Evolutionary conservation across 2,329 filamentous ascomycete genomes (phyloP).

Genomic region (Trichoderma cornu-damae): DNA sequence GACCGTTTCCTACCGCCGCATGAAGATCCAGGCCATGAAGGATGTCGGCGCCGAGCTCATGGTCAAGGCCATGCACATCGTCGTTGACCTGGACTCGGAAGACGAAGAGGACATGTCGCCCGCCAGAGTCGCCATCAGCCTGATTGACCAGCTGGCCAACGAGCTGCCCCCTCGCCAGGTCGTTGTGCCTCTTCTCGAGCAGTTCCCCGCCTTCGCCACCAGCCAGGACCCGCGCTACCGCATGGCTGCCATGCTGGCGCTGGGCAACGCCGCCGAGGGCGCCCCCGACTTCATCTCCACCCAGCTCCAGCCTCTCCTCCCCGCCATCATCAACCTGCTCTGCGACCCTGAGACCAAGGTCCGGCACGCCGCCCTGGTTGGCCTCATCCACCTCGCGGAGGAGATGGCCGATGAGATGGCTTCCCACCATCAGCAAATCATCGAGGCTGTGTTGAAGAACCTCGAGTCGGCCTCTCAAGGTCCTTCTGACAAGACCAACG

Average conservation of each 20-base stretch:
- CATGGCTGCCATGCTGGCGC: constrained; percentile 82
- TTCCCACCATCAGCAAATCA: constrained; percentile 76
- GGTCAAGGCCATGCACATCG: constrained; percentile 79
- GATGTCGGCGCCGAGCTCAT: constrained; percentile 81
- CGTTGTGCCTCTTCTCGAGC: constrained; percentile 83
- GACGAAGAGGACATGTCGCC: constrained; percentile 76
- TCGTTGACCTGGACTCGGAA: constrained; percentile 79
- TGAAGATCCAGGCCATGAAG: constrained; percentile 89
- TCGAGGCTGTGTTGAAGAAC: constrained; percentile 82
- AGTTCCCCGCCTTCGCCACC: constrained; percentile 75
- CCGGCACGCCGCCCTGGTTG: constrained; percentile 79
- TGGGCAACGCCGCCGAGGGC: constrained; percentile 93
- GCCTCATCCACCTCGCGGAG: constrained; percentile 84
- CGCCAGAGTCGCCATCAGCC: constrained; percentile 73
- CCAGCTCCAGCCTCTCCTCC: constrained; percentile 80
- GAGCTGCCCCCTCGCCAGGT: constrained; percentile 91
- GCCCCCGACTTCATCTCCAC: constrained; percentile 96
- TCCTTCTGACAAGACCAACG: constrained; percentile 65
- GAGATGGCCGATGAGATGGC: constrained; percentile 88
- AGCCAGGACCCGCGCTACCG: constrained; percentile 71
- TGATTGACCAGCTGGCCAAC: constrained; percentile 84
- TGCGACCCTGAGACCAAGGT: constrained; percentile 80
- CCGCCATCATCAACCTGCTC: constrained; percentile 75
- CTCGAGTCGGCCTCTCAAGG: constrained; percentile 72
- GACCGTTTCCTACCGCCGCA: constrained; percentile 82